Evolutionary conservation across 2,329 filamentous ascomycete species (phyloP), one percentile per base, ranked within the genome.

Genomic region (Fusarium compactum): DNA sequence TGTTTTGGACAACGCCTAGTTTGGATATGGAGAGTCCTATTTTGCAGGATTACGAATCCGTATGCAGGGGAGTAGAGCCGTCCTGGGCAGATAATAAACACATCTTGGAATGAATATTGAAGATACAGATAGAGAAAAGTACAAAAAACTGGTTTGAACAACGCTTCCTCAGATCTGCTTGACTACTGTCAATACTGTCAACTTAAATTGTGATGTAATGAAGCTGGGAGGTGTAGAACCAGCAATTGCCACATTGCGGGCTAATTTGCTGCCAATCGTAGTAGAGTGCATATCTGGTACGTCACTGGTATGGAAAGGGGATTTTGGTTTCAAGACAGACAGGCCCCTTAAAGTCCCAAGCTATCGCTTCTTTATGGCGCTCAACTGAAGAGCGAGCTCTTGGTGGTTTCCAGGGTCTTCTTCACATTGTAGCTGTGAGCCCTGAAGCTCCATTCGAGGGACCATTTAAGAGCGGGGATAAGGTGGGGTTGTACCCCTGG

Each of bases 1-100:
- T 98, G 94, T 99, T 99, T 77, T 99, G 96, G 95, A 99, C 96
- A 3, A 96, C 92, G 2, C 85, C 88, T 1, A 87, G 89, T 48
- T 84, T 91, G 59, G 82, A 89, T 45, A 82, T 87, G 48, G 85
- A 87, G 63, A 81, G 84, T 38, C 80, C 84, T 64, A 84, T 81
- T 50, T 88, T 93, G 66, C 78, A 79, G 63, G 91, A 94, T 77
- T 95, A 94, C 76, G 91, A 93, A 78, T 85, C 85, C 56, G 91
- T 95, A n/a, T 95, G 92, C 77, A 86, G 91, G 58, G 80, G 81
- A 16, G 85, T 91, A 34, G 80, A 85, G 64, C 89, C 90, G 15
- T 90, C 87, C 10, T 92, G 90, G 90, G 85, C 86, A 15, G 88
- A 90, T 32, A 77, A 80, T 46, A 87, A 87, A 74, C 83, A 85